Conservation (phyloP, 805 yeast genomes). For the Babjeviella inositovora region DNA sequence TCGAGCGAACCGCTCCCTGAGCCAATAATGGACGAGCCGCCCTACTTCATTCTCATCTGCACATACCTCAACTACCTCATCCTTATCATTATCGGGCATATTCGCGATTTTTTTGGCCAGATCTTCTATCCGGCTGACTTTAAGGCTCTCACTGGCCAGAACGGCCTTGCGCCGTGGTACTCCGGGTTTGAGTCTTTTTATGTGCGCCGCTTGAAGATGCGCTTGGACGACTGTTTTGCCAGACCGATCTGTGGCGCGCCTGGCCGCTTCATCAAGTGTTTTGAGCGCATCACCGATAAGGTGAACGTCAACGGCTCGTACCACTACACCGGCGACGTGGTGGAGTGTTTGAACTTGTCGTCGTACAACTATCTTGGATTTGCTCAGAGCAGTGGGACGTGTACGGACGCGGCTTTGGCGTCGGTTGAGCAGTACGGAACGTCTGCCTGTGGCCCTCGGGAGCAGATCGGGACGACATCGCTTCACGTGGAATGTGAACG, state of each 20-base stretch:
- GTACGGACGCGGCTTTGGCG: constrained; percentile 66
- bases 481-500: constrained; percentile 62
- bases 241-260: constrained; percentile 97
- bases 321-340: constrained; percentile 60
- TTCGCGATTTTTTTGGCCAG: constrained; percentile 78
- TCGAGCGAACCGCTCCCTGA: constrained; percentile 38
- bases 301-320: constrained; percentile 51
- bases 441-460: constrained; percentile 65
- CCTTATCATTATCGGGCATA: constrained; percentile 77
- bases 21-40: constrained; percentile 76
- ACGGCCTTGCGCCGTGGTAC: constrained; percentile 94
- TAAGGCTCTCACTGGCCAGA: constrained; percentile 49
- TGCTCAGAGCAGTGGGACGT: constrained; percentile 86
- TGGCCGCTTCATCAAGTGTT: constrained; percentile 75
- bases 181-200: constrained; percentile 89
- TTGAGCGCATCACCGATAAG: constrained; percentile 59
- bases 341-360: constrained; percentile 71
- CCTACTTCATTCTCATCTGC: constrained; percentile 59
- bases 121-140: constrained; percentile 52
- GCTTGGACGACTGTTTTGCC: constrained; percentile 89
- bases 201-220: constrained; percentile 77
- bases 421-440: constrained; percentile 59
- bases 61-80: constrained; percentile 80
- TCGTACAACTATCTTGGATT: constrained; percentile 93
- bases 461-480: constrained; percentile 59